Conservation (phyloP, 306 rosid genomes). For the Senna siamea region DNA sequence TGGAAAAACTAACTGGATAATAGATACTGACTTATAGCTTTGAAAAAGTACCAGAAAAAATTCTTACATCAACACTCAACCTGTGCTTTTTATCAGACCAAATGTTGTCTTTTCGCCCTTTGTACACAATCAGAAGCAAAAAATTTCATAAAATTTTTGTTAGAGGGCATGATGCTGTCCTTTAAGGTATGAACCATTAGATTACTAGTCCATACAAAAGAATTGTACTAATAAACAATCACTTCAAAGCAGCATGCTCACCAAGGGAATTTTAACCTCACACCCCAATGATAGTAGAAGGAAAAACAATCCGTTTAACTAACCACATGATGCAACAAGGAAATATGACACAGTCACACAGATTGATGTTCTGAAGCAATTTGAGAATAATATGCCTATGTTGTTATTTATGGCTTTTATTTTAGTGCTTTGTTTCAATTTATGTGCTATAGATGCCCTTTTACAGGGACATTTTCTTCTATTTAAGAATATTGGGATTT, state of each 20-base stretch:
- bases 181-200: conserved; percentile 3
- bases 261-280: not conserved
- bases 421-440: conserved; percentile 6
- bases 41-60: not conserved
- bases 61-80: conserved; percentile 23
- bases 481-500: conserved; percentile 17
- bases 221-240: conserved; percentile 1
- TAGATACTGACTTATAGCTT: conserved; percentile 1
- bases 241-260: conserved; percentile 24
- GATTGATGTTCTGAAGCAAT: not conserved
- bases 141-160: not conserved
- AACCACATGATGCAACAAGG: not conserved
- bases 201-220: conserved; percentile 3
- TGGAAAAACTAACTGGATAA: conserved; percentile 17
- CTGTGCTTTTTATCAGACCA: conserved; percentile 26
- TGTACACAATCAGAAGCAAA: not conserved
- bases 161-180: conserved; percentile 13
- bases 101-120: not conserved
- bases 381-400: conserved; percentile 1
- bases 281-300: not conserved
- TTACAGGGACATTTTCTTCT: conserved; percentile 4
- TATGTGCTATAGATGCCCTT: conserved; percentile 21
- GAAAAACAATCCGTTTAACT: not conserved
- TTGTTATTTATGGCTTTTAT: conserved; percentile 7
- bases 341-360: not conserved